Evolutionary conservation across 2,329 filamentous ascomycete species (phyloP), one percentile per base, ranked within the genome.

Genomic region (Ambrosiella xylebori): DNA sequence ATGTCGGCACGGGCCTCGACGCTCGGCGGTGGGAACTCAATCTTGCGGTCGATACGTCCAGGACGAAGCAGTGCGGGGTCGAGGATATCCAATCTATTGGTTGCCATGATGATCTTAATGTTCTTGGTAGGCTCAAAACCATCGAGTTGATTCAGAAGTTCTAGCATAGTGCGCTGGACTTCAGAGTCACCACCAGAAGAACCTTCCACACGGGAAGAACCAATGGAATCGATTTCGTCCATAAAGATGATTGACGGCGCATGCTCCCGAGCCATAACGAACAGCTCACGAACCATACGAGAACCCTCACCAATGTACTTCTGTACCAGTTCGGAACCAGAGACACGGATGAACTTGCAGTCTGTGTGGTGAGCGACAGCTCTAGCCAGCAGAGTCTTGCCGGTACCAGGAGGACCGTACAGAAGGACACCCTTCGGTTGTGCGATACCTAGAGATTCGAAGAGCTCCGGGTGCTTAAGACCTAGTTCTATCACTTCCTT

Each of bases 91-190:
- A 98, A 80, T 69, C 93, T 87, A 73, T 98, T 98, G 54, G 93
- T 98, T 57, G 93, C 93, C 91, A 98, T 98, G 74, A 98, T 95
- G 70, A 98, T 88, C 73, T 98, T 98, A 82, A 98, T 98, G 74
- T 97, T 97, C 77, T 98, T 98, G 52, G 91, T 97, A 5, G 93
- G 93, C 73, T 97, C 93, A 72, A 98, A 98, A 55, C 93, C 93
- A 69, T 98, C 93, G 61, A 98, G 81, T 76, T 98, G 93, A 75
- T 98, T 98, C 63, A 98, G 82, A 61, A 98, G 77, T 71, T 98
- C 93, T 73, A 98, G 74, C 93, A 98, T 98, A 53, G 93, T 98
- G 66, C 93, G 85, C 74, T 98, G 93, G 57, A 98, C 93, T 72
- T 98, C 93, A 0, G 90, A 96, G 69, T 98, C 93, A 67, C 93